Base-by-base conservation (phyloP, 768 basidiomycete genomes). In the Sarcodon sp. region DNA sequence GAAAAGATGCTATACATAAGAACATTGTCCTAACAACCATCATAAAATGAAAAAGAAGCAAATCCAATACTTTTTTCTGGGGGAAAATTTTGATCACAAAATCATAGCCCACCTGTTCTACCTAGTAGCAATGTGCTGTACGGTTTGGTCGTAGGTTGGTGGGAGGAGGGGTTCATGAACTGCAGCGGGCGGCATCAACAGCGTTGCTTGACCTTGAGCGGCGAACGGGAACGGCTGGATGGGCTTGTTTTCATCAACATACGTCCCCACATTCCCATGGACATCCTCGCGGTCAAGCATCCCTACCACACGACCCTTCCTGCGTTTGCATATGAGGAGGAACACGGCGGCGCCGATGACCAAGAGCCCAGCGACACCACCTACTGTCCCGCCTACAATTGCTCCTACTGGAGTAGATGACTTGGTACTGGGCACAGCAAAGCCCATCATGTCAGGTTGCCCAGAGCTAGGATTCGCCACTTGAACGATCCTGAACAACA, bases 381-480 rank as follows among this genome's bases (percentile, higher is more conserved):
- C 60, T 18, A 64, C 54, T 3, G 54, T 53, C 37, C 61, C 60
- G 37, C 62, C 61, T 43, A 63, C 55, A 47, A 64, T 60, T 8
- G 61, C 57, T 46, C 61, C 63, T 39, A 54, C 52, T 48, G 59
- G 48, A 34, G 52, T 52, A n/a, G 53, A 49, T 10, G 50, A 44
- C 7, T 53, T 36, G 38, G 45, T 51, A 39, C 44, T 13, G 35
- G 54, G 51, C 8, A 53, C 51, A 16, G 60, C 59, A 46, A 61
- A 58, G 34, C 59, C 57, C 47, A 61, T 47, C 11, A 52, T 43
- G 13, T 54, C 46, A 16, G 46, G 38, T 44, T 55, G 55, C 45
- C 52, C 45, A 8, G 53, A 47, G 16, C 38, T 39, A 6, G 47
- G 47, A 32, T 33, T 38, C 4, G 52, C 52, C 48, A 59, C 53